Percentiles rank a stretch among this genome's conserved stretches.
phyloP scores from a whole-genome alignment of 257 asterid species.

The Salvia hispanica region DNA sequence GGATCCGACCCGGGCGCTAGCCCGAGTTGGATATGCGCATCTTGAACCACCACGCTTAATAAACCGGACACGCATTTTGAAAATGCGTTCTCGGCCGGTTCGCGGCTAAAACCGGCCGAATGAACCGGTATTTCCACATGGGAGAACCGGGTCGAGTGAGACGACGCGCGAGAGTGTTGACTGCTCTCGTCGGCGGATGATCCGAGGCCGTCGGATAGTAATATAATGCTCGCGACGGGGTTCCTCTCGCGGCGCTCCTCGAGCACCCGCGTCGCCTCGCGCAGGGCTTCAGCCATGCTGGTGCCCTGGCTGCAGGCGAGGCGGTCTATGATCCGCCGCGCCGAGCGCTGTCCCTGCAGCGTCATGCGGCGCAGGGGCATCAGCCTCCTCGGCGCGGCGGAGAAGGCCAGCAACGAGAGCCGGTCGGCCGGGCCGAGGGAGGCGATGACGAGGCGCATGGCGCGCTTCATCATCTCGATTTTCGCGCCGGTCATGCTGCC shows the following conservation, averaged over 20 bases:
- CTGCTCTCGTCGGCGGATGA: slow-evolving; percentile 11
- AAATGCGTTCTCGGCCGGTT: slow-evolving; percentile 73
- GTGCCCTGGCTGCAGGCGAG: slow-evolving; percentile 68
- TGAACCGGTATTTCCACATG: slow-evolving; percentile 87
- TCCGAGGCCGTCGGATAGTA: slow-evolving; percentile 73
- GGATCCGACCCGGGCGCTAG: slow-evolving; percentile 75
- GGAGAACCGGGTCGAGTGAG: slow-evolving; percentile 64
- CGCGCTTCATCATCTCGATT: slow-evolving; percentile 86
- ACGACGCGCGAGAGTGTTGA: slow-evolving; percentile 37
- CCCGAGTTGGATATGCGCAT: slow-evolving; percentile 62
- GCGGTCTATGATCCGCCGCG: slow-evolving; percentile 60
- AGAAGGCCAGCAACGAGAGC: slow-evolving; percentile 67
- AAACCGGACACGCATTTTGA: slow-evolving; percentile 85
- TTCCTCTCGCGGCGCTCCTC: slow-evolving; percentile 83
- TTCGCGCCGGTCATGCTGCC: slow-evolving; percentile 81
- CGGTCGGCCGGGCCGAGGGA: slow-evolving; percentile 91
- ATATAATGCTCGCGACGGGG: slow-evolving; percentile 76
- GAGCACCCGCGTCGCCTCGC: slow-evolving; percentile 69
- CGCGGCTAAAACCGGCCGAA: slow-evolving; percentile 50
- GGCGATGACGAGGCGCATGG: slow-evolving; percentile 82
- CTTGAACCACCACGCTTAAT: slow-evolving; percentile 80
- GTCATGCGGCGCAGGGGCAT: slow-evolving; percentile 73
- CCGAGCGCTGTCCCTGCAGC: slow-evolving; percentile 65
- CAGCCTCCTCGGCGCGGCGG: slow-evolving; percentile 63
- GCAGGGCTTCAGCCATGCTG: slow-evolving; percentile 68